Evolutionary conservation across 2,329 filamentous ascomycete species (phyloP).

Genomic region (Orbilia brochopaga): DNA sequence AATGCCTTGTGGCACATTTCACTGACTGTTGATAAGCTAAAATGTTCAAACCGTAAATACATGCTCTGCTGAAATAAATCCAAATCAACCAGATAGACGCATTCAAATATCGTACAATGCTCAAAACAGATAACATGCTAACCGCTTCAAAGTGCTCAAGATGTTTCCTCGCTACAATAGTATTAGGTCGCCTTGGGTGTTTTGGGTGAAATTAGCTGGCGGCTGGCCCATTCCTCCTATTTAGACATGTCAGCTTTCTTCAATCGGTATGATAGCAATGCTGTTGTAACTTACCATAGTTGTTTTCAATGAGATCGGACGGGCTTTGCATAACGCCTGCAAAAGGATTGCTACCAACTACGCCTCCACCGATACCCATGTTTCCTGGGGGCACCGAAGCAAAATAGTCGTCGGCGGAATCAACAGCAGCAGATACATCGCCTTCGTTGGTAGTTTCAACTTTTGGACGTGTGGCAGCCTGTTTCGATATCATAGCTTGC

Average conservation of each 20-base stretch:
- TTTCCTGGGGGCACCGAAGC: slow-evolving; percentile 51
- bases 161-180: slow-evolving; percentile 24
- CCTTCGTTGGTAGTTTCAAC: slow-evolving; percentile 67
- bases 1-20: neutral
- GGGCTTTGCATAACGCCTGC: slow-evolving; percentile 48
- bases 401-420: slow-evolving; percentile 59
- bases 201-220: slow-evolving; percentile 41
- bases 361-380: slow-evolving; percentile 47
- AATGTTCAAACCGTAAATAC: neutral
- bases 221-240: slow-evolving; percentile 33
- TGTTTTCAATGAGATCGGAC: slow-evolving; percentile 48
- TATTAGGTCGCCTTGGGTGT: slow-evolving; percentile 46
- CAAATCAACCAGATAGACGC: neutral
- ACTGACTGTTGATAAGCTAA: slow-evolving; percentile 5
- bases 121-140: slow-evolving; percentile 2
- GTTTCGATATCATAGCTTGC: slow-evolving; percentile 58
- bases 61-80: neutral
- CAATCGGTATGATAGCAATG: neutral
- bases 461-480: slow-evolving; percentile 63
- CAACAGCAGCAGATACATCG: slow-evolving; percentile 63
- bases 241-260: slow-evolving; percentile 1
- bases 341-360: slow-evolving; percentile 46
- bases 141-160: slow-evolving; percentile 3
- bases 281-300: slow-evolving; percentile 23
- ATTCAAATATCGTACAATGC: slow-evolving; percentile 43